Evolutionary conservation across 768 basidiomycete genomes (phyloP), one percentile per base, ranked within the genome.

Genomic region (Boletellus ananiceps): DNA sequence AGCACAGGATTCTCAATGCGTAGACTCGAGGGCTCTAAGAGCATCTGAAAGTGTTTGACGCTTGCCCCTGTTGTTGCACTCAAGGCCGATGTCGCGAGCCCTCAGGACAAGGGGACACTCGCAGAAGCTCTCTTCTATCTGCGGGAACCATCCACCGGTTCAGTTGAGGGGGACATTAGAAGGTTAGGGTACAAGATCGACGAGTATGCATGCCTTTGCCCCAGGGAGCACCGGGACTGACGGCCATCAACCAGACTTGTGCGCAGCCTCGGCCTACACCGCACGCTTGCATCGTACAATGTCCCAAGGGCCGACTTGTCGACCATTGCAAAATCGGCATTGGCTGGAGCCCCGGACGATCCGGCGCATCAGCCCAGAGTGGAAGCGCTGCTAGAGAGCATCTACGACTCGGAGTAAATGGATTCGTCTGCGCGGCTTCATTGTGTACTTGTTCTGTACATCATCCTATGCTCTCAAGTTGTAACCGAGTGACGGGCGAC

Each of bases 41-140:
- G 2, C 40, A 8, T 38, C 46, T 31, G 34, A 35, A 45, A 88
- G 86, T 88, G 87, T 62, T 70, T 88, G 46, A 88, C 86, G 6
- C 75, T 89, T 19, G 77, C 81, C 4, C 76, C 84, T 1, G 81
- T 81, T 27, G 78, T 88, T 15, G 69, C 63, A 1, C 65, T 87
- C 19, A 77, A 84, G 64, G 76, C 83, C 1, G 74, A 80, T 50
- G 62, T 75, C 19, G 82, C 77, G 5, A 77, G 79, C 3, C 63
- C 76, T n/a, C 77, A 81, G 46, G 76, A 87, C 60, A 87, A 86
- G 62, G 73, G 79, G 51, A 72, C 68, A 50, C 74, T 87, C 2
- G 79, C 83, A 4, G 67, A 70, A 29, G 68, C 78, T 1, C 64
- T 88, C 25, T 81, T 79, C 59, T 80, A 85, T 58, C 69, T 88